A percentile compares a stretch with the other conserved stretches of the same genome.
These are phyloP conservation scores for Termitomyces sp. DNA, from an alignment of 768 basidiomycete species.

Conservation along the genomic window DNA sequence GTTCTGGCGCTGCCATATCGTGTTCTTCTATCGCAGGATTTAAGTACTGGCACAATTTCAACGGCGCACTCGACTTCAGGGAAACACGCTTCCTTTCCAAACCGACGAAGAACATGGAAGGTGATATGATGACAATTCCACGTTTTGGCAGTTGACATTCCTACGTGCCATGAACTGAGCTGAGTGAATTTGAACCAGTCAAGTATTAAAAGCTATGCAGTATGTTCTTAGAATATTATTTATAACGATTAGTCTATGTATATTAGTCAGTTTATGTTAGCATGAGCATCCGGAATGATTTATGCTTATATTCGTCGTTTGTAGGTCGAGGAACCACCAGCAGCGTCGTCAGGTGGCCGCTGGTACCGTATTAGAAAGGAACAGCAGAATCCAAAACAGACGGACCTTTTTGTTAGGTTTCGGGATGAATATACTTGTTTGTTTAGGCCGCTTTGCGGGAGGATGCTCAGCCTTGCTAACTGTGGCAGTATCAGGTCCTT, in stretches of 20 bases:
- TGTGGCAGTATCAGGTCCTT: not conserved
- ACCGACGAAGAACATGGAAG: constrained; percentile 63
- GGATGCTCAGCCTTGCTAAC: constrained; percentile 13
- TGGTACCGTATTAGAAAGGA: not conserved
- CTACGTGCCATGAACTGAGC: not conserved
- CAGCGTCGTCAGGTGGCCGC: constrained; percentile 13
- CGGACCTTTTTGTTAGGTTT: constrained; percentile 35
- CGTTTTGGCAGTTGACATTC: constrained; percentile 51
- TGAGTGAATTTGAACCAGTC: too few relatives aligned
- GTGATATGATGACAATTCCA: constrained; percentile 72
- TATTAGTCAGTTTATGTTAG: not conserved
- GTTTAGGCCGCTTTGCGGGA: constrained; percentile 34
- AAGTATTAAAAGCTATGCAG: too few relatives aligned
- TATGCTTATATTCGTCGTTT: constrained; percentile 8
- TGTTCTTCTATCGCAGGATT: too few relatives aligned
- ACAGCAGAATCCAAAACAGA: not conserved
- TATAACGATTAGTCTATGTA: not conserved
- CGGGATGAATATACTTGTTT: constrained; percentile 56
- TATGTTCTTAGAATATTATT: not conserved
- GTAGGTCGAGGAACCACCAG: constrained; percentile 7
- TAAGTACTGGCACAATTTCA: too few relatives aligned
- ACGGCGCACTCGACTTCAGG: constrained; percentile 51
- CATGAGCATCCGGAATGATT: not conserved
- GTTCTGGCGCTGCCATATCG: too few relatives aligned
- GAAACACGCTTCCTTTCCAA: constrained; percentile 83